Evolutionary conservation across 345 rosid species (phyloP).

Genomic region (Cochlearia excelsa): DNA sequence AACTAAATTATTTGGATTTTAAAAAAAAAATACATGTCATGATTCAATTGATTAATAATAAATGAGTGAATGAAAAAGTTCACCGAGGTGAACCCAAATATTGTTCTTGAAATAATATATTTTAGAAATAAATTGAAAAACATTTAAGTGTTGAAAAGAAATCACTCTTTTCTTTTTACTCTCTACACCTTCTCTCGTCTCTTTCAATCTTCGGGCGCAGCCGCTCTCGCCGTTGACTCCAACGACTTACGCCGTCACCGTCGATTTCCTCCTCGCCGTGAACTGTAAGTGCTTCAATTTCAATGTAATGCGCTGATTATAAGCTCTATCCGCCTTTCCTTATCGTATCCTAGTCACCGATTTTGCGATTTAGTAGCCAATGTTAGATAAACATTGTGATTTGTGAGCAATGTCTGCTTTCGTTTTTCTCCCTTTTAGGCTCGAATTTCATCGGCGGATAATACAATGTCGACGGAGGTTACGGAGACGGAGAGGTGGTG

Average conservation of each 20-base stretch:
- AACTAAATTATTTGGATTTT: too few species aligned
- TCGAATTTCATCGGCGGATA: constrained; percentile 7
- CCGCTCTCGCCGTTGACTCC: constrained; percentile 23
- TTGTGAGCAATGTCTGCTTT: neutral
- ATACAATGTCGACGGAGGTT: constrained; percentile 35
- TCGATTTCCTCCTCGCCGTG: neutral
- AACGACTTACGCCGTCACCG: neutral
- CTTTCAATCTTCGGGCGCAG: constrained; percentile 2
- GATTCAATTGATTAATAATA: too few species aligned
- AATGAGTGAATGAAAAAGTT: too few species aligned
- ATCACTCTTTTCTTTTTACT: too few species aligned
- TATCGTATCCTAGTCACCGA: constrained; percentile 2
- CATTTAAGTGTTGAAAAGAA: too few species aligned
- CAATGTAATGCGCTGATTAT: neutral
- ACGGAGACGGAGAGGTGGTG: constrained; percentile 61
- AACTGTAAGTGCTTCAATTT: constrained; percentile 3
- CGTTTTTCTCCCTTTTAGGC: neutral
- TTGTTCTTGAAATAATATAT: too few species aligned
- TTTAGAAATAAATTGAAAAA: too few species aligned
- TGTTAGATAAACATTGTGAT: neutral
- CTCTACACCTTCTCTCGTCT: neutral
- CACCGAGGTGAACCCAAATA: too few species aligned
- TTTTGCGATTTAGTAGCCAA: neutral
- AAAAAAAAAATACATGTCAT: too few species aligned
- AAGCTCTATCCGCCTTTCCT: constrained; percentile 3